These are phyloP conservation scores for Clitoria ternatea DNA, from an alignment of 306 rosid genomes.

Conservation along the genomic window DNA sequence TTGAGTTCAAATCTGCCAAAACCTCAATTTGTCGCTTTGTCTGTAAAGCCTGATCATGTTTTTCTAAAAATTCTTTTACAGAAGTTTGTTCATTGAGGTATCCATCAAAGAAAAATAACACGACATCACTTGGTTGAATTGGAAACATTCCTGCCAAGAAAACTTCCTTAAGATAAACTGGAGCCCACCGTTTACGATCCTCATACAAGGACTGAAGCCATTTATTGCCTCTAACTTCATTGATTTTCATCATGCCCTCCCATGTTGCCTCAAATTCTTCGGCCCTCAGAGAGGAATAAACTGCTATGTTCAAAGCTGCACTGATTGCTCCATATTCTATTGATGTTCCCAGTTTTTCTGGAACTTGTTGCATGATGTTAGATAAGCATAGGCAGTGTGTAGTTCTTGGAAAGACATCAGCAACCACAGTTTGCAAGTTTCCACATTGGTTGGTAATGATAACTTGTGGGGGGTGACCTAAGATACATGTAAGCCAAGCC, in stretches of 20 bases:
- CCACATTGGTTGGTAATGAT: constrained; percentile 47
- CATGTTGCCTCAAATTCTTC: constrained; percentile 65
- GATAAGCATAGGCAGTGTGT: constrained; percentile 54
- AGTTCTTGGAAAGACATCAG: constrained; percentile 76
- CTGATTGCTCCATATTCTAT: constrained; percentile 43
- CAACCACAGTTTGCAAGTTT: constrained; percentile 44
- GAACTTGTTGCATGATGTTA: constrained; percentile 45
- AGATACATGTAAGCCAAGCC: constrained; percentile 66
- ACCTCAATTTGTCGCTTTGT: constrained; percentile 52
- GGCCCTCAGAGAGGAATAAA: constrained; percentile 49
- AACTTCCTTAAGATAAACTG: constrained; percentile 49
- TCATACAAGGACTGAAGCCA: constrained; percentile 68
- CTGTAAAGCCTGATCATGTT: constrained; percentile 50
- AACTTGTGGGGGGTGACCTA: constrained; percentile 73
- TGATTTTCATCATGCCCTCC: constrained; percentile 59
- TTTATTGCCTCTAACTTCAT: constrained; percentile 43
- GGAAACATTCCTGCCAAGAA: constrained; percentile 62
- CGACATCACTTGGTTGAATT: constrained; percentile 38
- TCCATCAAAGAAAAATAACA: constrained; percentile 42
- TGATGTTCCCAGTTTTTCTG: constrained; percentile 48
- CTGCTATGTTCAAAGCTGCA: constrained; percentile 41
- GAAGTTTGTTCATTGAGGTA: constrained; percentile 42
- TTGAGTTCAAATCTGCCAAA: constrained; percentile 58
- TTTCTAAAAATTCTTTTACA: constrained; percentile 47
- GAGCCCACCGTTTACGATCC: constrained; percentile 65